A percentile compares a stretch with the other conserved stretches of the same genome.
These are phyloP conservation scores for Penicillium robsamsonii DNA, from an alignment of 495 filamentous ascomycete species.

Conservation along the genomic window DNA sequence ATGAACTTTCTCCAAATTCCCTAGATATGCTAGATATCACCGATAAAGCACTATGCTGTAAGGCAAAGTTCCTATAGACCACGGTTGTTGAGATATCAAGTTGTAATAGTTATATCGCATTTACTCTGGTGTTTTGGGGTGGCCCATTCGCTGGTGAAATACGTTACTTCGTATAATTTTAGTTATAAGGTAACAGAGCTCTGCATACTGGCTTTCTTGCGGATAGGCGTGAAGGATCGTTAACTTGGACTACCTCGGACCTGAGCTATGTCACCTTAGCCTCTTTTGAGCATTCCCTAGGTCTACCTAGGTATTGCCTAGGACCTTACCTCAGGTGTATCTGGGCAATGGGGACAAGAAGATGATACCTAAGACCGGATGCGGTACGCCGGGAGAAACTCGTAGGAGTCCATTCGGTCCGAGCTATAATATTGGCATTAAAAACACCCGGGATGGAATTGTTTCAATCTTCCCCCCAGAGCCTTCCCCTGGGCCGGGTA, in stretches of 20 bases:
- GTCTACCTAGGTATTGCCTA: not conserved
- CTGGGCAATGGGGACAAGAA: not conserved
- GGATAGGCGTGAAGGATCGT: not conserved
- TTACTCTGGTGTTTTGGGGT: too few species aligned
- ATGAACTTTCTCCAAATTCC: too few species aligned
- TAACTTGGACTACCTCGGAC: not conserved
- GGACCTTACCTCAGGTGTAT: not conserved
- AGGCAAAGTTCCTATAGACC: too few species aligned
- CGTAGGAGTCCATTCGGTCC: not conserved
- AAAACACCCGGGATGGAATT: not conserved
- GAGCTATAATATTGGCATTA: not conserved
- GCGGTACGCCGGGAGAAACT: not conserved
- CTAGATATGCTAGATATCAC: too few species aligned
- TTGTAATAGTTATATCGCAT: too few species aligned
- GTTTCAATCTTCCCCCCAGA: not conserved
- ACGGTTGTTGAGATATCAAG: too few species aligned
- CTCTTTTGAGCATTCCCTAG: not conserved
- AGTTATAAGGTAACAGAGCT: not conserved
- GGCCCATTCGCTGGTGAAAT: too few species aligned
- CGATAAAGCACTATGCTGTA: too few species aligned
- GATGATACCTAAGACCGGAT: not conserved
- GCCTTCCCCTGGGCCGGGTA: not conserved
- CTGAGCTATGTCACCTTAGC: not conserved
- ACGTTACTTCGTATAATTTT: too few species aligned
- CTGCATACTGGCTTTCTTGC: not conserved